Evolutionary conservation across 2,329 filamentous ascomycete species (phyloP).

Genomic region (Podosphaera xanthii): DNA sequence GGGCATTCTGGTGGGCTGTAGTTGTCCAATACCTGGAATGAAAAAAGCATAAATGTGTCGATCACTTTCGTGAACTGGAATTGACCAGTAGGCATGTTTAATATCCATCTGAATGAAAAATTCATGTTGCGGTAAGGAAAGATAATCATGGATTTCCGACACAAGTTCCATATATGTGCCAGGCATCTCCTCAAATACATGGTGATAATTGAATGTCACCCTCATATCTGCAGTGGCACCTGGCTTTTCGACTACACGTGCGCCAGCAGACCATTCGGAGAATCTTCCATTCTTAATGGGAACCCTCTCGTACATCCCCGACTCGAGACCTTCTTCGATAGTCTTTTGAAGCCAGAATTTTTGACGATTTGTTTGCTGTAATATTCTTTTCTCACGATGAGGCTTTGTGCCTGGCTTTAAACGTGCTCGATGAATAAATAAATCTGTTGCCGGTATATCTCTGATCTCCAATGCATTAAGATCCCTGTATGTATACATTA

Average conservation of each 20-base stretch:
- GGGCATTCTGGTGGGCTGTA: not conserved
- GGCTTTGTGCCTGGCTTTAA: not conserved
- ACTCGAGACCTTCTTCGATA: not conserved
- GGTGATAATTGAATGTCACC: conserved; percentile 3
- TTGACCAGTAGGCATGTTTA: not conserved
- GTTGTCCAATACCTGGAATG: not conserved
- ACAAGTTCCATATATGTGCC: conserved; percentile 1
- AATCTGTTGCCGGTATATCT: not conserved
- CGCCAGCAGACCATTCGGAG: not conserved
- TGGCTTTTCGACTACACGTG: not conserved
- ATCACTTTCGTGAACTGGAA: not conserved
- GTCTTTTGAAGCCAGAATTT: conserved; percentile 1
- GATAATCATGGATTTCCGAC: conserved; percentile 1
- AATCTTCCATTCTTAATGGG: conserved; percentile 1
- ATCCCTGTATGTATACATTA: conserved; percentile 1
- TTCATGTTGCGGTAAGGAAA: conserved; percentile 1
- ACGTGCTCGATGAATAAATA: not conserved
- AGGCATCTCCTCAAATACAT: not conserved
- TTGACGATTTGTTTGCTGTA: conserved; percentile 1
- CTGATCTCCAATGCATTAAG: not conserved
- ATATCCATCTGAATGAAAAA: conserved; percentile 1
- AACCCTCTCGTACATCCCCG: not conserved
- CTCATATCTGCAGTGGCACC: not conserved
- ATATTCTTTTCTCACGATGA: not conserved
- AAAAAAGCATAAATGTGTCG: not conserved